Evolutionary conservation across 495 filamentous ascomycete species (phyloP).

Genomic region (Neurospora tetrasperma): DNA sequence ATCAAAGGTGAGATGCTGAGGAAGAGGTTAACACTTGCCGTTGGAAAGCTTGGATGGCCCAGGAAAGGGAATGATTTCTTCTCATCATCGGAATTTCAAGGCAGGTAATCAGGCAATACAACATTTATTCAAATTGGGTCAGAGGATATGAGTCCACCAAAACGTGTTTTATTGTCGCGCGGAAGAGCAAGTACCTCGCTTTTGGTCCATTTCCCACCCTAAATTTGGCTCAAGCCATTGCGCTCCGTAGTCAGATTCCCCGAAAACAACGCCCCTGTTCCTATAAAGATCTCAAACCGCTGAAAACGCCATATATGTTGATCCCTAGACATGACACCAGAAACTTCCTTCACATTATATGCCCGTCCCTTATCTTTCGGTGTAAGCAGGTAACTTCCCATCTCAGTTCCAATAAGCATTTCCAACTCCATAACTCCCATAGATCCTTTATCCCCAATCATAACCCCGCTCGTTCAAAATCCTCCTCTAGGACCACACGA

Average conservation of each 20-base stretch:
- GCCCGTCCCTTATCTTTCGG: not conserved
- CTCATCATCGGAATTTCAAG: not conserved
- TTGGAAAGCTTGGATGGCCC: not conserved
- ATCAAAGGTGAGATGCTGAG: not conserved
- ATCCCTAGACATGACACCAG: not conserved
- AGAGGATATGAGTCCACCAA: not conserved
- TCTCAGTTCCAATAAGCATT: not conserved
- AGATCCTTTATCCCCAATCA: not conserved
- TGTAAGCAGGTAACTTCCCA: not conserved
- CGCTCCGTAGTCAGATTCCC: not conserved
- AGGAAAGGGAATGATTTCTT: not conserved
- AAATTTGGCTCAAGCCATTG: not conserved
- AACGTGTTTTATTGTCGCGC: not conserved
- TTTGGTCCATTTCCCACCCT: not conserved
- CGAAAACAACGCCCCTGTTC: not conserved
- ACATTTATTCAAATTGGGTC: not conserved
- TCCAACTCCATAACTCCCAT: not conserved
- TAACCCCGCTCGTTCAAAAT: not conserved
- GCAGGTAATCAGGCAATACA: not conserved
- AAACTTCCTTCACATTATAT: not conserved
- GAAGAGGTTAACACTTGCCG: not conserved
- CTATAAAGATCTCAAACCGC: not conserved
- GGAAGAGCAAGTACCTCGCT: not conserved
- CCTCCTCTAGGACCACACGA: not conserved
- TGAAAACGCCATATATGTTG: not conserved